phyloP scores from a whole-genome alignment of 768 basidiomycete genomes.

The Lactarius deliciosus region DNA sequence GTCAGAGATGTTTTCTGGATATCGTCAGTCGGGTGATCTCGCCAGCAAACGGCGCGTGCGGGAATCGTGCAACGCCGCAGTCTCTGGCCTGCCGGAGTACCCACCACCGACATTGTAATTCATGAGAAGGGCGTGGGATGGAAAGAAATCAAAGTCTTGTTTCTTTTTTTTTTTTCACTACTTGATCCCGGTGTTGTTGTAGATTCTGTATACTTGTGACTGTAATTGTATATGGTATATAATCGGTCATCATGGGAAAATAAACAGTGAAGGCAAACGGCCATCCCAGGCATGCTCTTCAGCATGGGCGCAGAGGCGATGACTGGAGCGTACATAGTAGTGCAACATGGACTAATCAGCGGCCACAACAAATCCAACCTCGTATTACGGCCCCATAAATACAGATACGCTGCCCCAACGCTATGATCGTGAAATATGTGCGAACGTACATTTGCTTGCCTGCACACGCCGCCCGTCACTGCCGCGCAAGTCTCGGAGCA shows the following conservation, averaged over 20 bases:
- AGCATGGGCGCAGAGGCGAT: not conserved
- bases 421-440: constrained; percentile 6
- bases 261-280: not conserved
- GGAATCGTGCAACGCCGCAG: constrained; percentile 74
- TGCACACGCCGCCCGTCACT: constrained; percentile 8
- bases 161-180: not conserved
- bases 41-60: constrained; percentile 74
- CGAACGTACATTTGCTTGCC: not conserved
- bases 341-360: not conserved
- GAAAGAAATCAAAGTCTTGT: not conserved
- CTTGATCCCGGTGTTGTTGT: not conserved
- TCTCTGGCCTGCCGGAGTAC: constrained; percentile 73
- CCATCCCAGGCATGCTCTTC: not conserved
- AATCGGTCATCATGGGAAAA: not conserved
- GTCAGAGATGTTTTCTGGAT: constrained; percentile 68
- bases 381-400: constrained; percentile 12
- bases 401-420: constrained; percentile 9
- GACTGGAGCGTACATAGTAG: not conserved
- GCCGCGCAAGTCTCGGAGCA: constrained; percentile 41
- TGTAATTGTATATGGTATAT: constrained; percentile 2
- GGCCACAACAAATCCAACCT: constrained; percentile 12
- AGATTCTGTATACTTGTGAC: not conserved
- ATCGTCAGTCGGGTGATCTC: constrained; percentile 69
- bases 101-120: constrained; percentile 42
- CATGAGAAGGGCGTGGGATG: not conserved